Base-by-base conservation (phyloP, 306 rosid genomes). In the Mimosa pudica region DNA sequence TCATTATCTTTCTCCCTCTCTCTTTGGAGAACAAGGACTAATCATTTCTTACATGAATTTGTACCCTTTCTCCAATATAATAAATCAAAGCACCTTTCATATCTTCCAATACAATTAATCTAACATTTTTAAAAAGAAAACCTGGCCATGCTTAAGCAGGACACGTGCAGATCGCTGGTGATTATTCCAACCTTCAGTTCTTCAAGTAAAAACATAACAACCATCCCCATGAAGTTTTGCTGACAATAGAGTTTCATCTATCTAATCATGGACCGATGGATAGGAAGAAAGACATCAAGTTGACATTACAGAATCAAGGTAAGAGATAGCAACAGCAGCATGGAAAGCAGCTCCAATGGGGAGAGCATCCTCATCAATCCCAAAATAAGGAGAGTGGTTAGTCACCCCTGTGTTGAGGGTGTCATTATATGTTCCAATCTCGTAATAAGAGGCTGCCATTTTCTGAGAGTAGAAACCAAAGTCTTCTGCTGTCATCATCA, bases 301-400 rank as follows among this genome's bases (percentile, higher is more conserved):
- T 52, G 4, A 18, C 58, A 16, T 52, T 18, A 4, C 58, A 4
- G 58, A 52, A 55, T 55, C 71, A 47, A 87, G 77, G 86, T 73
- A 87, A 12, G 88, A 82, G 72, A 84, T 75, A 67, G 89, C 82
- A 47, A 79, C 84, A 64, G 91, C 88, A 20, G 91, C 83, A 80
- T 85, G 60, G 32, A 87, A 85, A n/a, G 87, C 87, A 48, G 91
- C 88, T 55, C 91, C 93, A 14, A 84, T 66, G 62, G 88, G 88
- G 70, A 89, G 89, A 77, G 78, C 86, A 38, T 79, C 82, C 79
- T 87, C 90, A 10, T 89, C 87, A 7, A 87, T 75, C 51, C 70
- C 52, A 44, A 87, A 87, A 81, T 83, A 70, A 8, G 93, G 88
- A 0, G 90, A 87, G 84, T 87, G 89, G 71, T 83, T 36, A 44